A percentile compares a stretch with the other conserved stretches of the same genome.
Evolutionary conservation across 2,329 filamentous ascomycete species (phyloP).

Genomic region (Monilinia fructicola): DNA sequence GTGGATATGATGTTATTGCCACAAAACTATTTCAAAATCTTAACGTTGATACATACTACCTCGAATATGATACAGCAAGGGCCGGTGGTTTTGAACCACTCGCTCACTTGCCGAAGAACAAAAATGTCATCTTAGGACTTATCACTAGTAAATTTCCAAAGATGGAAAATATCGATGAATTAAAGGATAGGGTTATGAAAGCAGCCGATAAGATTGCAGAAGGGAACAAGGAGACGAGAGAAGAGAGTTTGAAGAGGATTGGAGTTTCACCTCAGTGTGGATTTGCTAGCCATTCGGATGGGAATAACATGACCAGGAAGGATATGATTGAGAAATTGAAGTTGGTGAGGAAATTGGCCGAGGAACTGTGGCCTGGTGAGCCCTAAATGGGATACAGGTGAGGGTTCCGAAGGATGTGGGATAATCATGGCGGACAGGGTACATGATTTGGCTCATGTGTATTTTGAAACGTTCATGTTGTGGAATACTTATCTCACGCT

Average conservation of each 20-base stretch:
- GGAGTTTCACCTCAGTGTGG: conserved; percentile 71
- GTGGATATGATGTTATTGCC: conserved; percentile 66
- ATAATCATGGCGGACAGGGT: background rate
- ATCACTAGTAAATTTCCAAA: conserved; percentile 62
- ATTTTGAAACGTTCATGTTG: background rate
- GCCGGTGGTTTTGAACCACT: conserved; percentile 67
- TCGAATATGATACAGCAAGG: conserved; percentile 66
- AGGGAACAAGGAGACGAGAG: conserved; percentile 60
- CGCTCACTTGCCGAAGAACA: conserved; percentile 57
- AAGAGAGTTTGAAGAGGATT: conserved; percentile 68
- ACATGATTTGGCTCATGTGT: background rate
- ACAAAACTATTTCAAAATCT: conserved; percentile 64
- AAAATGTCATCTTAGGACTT: conserved; percentile 63
- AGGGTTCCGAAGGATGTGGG: too few species aligned
- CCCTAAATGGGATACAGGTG: conserved; percentile 20
- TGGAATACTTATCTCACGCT: too few species aligned
- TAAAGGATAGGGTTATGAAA: conserved; percentile 57
- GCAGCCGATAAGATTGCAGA: conserved; percentile 69
- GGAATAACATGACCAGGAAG: conserved; percentile 66
- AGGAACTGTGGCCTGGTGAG: conserved; percentile 62
- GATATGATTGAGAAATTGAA: conserved; percentile 73
- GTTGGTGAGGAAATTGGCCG: conserved; percentile 68
- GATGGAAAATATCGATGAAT: conserved; percentile 62
- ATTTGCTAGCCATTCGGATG: conserved; percentile 48
- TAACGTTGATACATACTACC: conserved; percentile 65